A percentile compares a stretch with the other conserved stretches of the same genome.
These are phyloP conservation scores for Taiozyma sp. DNA, from an alignment of 1,139 yeast species.

Conservation along the genomic window DNA sequence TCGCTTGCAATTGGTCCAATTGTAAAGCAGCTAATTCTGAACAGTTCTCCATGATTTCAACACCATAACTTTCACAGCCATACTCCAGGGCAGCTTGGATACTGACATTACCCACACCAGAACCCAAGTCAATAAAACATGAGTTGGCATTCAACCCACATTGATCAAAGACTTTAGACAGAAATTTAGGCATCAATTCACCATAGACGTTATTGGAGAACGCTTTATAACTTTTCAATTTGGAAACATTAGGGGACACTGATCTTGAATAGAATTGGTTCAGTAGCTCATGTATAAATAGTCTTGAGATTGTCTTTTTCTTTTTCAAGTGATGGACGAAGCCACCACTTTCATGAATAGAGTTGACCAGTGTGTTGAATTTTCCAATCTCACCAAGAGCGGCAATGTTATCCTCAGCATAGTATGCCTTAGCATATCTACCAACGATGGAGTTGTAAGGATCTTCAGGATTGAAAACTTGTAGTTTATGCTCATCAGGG, in stretches of 20 bases:
- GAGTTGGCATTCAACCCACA: conserved; percentile 50
- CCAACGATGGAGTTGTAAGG: conserved; percentile 42
- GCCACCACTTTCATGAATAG: conserved; percentile 26
- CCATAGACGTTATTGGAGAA: conserved; percentile 92
- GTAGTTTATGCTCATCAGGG: conserved; percentile 36
- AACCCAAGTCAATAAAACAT: conserved; percentile 78
- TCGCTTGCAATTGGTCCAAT: conserved; percentile 46
- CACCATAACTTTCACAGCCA: conserved; percentile 83
- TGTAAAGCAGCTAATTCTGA: conserved; percentile 63
- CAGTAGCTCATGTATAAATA: conserved; percentile 61
- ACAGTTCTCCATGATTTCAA: conserved; percentile 85
- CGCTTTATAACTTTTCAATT: conserved; percentile 69
- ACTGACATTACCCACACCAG: conserved; percentile 92
- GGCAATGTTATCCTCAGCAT: conserved; percentile 28
- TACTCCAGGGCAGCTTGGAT: conserved; percentile 85
- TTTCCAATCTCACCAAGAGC: conserved; percentile 32
- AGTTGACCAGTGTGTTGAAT: conserved; percentile 34
- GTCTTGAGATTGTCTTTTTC: conserved; percentile 44
- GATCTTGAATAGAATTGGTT: conserved; percentile 70
- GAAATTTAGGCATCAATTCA: conserved; percentile 75
- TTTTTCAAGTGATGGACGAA: conserved; percentile 30
- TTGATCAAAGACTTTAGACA: conserved; percentile 61
- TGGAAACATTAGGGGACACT: conserved; percentile 68
- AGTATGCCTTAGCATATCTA: conserved; percentile 37
- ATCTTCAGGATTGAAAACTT: conserved; percentile 29